Evolutionary conservation across 2,329 filamentous ascomycete species (phyloP).

Genomic region (Gnomoniopsis smithogilvyi): DNA sequence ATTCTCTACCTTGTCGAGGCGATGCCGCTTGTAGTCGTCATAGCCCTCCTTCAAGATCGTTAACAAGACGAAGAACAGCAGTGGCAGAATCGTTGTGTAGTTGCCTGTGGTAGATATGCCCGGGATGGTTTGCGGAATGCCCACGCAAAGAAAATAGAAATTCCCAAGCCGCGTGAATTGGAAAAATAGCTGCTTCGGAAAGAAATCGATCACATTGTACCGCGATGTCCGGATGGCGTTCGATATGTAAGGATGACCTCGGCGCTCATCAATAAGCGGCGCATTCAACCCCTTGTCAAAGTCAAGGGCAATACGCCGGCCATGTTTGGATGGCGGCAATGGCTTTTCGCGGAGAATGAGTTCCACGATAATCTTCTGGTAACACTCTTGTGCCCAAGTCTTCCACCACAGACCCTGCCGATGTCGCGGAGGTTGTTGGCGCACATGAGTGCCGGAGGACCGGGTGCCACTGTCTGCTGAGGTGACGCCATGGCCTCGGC

Average conservation of each 20-base stretch:
- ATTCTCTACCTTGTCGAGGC: conserved; percentile 81
- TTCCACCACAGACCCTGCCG: background rate
- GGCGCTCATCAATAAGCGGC: conserved; percentile 46
- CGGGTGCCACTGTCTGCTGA: background rate
- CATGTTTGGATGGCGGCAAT: conserved; percentile 24
- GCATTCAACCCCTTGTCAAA: conserved; percentile 11
- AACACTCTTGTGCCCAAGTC: background rate
- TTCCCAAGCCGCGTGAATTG: conserved; percentile 86
- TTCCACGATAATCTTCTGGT: conserved; percentile 11
- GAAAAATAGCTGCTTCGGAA: conserved; percentile 80
- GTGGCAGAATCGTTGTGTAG: conserved; percentile 70
- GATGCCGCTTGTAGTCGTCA: conserved; percentile 77
- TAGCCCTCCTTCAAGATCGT: conserved; percentile 86
- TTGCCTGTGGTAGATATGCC: conserved; percentile 73
- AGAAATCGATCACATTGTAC: conserved; percentile 80
- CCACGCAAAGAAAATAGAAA: conserved; percentile 82
- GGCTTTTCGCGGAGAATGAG: conserved; percentile 21
- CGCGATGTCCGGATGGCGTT: conserved; percentile 76
- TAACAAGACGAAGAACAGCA: conserved; percentile 72
- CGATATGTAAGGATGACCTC: conserved; percentile 47
- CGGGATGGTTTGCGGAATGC: conserved; percentile 79
- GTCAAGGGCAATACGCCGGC: conserved; percentile 24
- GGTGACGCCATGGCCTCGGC: background rate
- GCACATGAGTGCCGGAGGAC: background rate
- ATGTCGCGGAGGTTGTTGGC: too few relatives aligned